Evolutionary conservation across 2,329 filamentous ascomycete genomes (phyloP), one percentile per base, ranked within the genome.

Genomic region (Dactylonectria estremocensis): DNA sequence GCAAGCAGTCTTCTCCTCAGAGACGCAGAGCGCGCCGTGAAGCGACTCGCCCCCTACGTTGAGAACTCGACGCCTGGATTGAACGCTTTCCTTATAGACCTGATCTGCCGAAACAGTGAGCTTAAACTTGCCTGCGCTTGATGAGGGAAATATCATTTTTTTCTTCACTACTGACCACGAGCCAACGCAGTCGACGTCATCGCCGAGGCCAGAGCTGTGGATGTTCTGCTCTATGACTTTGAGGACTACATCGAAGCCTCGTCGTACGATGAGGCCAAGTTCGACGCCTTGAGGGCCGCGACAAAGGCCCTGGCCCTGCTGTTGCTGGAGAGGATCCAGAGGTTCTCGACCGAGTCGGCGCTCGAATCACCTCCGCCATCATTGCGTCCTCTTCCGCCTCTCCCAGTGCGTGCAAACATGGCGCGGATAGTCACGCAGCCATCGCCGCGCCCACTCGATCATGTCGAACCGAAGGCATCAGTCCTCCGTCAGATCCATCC

Each of bases 171-270:
- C 33, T 59, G 20, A 24, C 46, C 61, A 13, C 43, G 56, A 55
- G 37, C 16, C n/a, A 3, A 8, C 53, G 14, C 22, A 55, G 55
- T 48, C 55, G 59, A 67, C 48, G 64, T 58, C 24, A 57, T 53
- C 9, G 22, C n/a, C 22, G 46, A 46, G 53, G 50, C 60, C 62
- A 79, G 16, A 70, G 80, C 11, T 16, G 71, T 84, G 4, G 82
- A 83, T 55, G 80, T 83, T 59, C 73, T 83, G 3, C 77, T 84
- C 7, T 84, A 83, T 70, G 82, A 84, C 64, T 80, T 85, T 49
- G 83, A 85, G 46, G 83, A 84, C 72, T 83, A 79, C 62, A 79
- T 79, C 31, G 78, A 82, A 28, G 68, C 76, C 6, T 80, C 80
- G 52, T 76, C 79, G 5, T 84, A 83, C 61, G 79, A 82, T 10